Base-by-base conservation (phyloP, 331 rosid genomes). In the Quercus lobata region DNA sequence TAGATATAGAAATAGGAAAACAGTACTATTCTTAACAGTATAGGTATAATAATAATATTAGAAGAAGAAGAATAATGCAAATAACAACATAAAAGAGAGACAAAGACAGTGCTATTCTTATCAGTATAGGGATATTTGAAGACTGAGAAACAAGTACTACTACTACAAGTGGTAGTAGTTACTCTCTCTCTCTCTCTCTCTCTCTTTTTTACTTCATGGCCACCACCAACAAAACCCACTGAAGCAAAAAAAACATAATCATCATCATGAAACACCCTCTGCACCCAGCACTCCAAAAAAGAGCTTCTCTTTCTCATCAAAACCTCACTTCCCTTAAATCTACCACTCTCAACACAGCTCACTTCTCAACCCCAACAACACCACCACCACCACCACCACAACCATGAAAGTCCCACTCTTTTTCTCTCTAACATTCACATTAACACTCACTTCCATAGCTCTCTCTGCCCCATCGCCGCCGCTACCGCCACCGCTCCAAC, bases 281-380 rank as follows among this genome's bases (percentile, higher is more conserved):
- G 89, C 88, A 81, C 82, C 87, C 89, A 84, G 92, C 99, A 93
- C 97, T 89, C 97, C 90, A 18, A 79, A 96, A 91, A 93, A 91
- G 98, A 81, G 81, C 65, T 82, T 81, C 83, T 72, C 88, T 76
- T 72, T 81, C 78, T 86, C 87, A 87, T 90, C 96, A 90, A 93
- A 89, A 79, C 90, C 88, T 84, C 74, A 77, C 63, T 83, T 84
- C 87, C 97, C 96, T 87, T 91, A 88, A 86, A 88, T 88, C 86
- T 79, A 80, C 89, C 88, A 72, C 89, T 84, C 80, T 82, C 55
- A 79, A 76, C 85, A 54, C 57, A 78, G 70, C 65, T 82, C 71
- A 21, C 68, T 57, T 82, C 88, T 82, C 86, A 86, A 56, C 82
- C 82, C 72, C 79, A 74, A 32, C 79, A 57, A 75, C 82, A 1